Evolutionary conservation across 139 green algal species (phyloP), one percentile per base, ranked within the genome.

Genomic region (Marvania coccoides): DNA sequence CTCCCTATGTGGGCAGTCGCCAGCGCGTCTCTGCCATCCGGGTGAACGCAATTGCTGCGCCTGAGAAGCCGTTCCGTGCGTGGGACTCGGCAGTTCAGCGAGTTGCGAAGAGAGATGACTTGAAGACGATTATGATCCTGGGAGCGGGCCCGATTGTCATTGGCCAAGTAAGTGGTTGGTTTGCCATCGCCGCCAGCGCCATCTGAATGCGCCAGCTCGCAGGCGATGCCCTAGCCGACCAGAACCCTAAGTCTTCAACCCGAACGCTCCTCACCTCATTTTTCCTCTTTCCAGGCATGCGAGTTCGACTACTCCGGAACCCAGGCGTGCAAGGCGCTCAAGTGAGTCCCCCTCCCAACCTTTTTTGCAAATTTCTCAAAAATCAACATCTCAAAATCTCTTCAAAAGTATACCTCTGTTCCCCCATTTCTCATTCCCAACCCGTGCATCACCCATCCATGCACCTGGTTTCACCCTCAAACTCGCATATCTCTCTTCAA

Each of bases 271-370:
- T 61, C 13, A 34, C 4, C n/a, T 14, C 15, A 24, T 28, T 74
- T 56, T 48, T 28, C 19, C 37, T 1, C 47, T 55, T 15, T 54
- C 12, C 81, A 96, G 87, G 95, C 95, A 7, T 99, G 94, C 74
- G 95, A 99, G 83, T 99, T 99, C 68, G 95, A 99, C 73, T 99
- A 99, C 79, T 97, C 89, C 14, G 94, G 94, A 19, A 96, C 88
- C 3, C 93, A 98, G 78, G 95, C 95, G 24, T 98, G 93, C 89
- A 99, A 99, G 81, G 86, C 95, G 1, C 87, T 99, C 33, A 95
- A 87, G 85, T 90, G 61, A 77, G 70, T 65, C 19, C 19, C 19
- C 42, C 19, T 28, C 42, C n/a, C n/a, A n/a, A n/a, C n/a, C n/a
- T n/a, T n/a, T n/a, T n/a, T n/a, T n/a, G 38, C 10, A 47, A 47